Percentiles rank a stretch among this genome's conserved stretches.
phyloP scores from a whole-genome alignment of 106 monocot species.

The Dactylorhiza incarnata region DNA sequence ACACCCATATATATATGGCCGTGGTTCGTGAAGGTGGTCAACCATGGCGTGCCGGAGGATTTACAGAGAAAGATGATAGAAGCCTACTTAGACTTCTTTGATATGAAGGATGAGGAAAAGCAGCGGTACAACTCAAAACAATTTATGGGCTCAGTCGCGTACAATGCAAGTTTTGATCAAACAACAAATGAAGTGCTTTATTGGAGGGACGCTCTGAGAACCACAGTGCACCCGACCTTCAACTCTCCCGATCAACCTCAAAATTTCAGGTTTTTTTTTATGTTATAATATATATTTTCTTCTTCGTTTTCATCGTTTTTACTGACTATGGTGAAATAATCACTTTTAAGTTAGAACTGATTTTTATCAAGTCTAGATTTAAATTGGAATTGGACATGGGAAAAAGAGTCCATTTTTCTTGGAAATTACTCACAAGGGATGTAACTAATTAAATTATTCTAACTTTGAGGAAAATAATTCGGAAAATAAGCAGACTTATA shows the following conservation, averaged over 20 bases:
- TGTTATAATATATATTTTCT: background rate
- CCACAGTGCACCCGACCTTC: background rate
- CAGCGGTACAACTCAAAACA: background rate
- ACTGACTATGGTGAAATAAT: background rate
- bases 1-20: too few relatives aligned
- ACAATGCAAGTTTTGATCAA: background rate
- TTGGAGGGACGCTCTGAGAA: background rate
- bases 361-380: too few relatives aligned
- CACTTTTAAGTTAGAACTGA: too few relatives aligned
- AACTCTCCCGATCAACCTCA: background rate
- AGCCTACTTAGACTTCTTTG: background rate
- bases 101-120: background rate
- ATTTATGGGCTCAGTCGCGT: background rate
- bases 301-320: background rate
- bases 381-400: too few relatives aligned
- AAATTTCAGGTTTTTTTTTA: background rate
- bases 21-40: background rate
- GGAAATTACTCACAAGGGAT: too few relatives aligned
- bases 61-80: background rate
- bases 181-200: background rate
- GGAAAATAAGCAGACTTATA: too few relatives aligned
- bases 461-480: too few relatives aligned
- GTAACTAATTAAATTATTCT: too few relatives aligned
- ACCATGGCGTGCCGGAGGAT: background rate
- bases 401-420: too few relatives aligned